Base-by-base conservation (phyloP, 2,329 filamentous ascomycete species). In the Beauveria sp. region DNA sequence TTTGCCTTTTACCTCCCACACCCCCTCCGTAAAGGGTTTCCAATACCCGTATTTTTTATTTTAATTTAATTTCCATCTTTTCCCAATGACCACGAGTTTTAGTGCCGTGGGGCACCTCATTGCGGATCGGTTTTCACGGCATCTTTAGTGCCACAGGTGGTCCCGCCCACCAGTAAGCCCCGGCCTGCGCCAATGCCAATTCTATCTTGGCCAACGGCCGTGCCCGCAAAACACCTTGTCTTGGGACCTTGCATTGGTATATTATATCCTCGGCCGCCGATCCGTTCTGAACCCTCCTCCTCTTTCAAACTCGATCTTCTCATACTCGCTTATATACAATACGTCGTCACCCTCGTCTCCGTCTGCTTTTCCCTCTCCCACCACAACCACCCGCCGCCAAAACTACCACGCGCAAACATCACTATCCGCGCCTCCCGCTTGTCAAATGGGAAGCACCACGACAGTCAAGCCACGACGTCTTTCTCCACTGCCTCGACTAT, bases 81-180 rank as follows among this genome's bases (percentile, higher is more conserved):
- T 48, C n/a, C 43, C 46, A 34, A 46, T 34, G n/a, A 56, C 42
- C 10, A 34, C 22, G 53, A 56, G 53, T 57, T 50, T 54, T 52
- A 54, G 58, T 26, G 50, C 10, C 28, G 50, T 52, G 59, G 59
- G 22, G 40, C 34, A 38, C 24, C 26, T 50, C 16, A 28, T 31
- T 52, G 31, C 22, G 61, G 61, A 63, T 63, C 61, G 61, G 61
- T 63, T 60, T 58, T 48, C 61, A 63, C 61, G 61, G 61, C 61
- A 63, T 63, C 61, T 63, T 50, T 60, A 43, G 49, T 58, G 54
- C 55, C 50, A 46, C 20, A 53, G n/a, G 28, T 59, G 61, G 43
- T 20, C 60, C 60, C 34, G 14, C 53, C 60, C 40, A 50, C 28
- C 42, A 57, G 53, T 58, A 62, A 62, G 60, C 60, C 54, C 51